These are phyloP conservation scores for Monosporascus sp. DNA, from an alignment of 2,329 filamentous ascomycete species.

Conservation along the genomic window DNA sequence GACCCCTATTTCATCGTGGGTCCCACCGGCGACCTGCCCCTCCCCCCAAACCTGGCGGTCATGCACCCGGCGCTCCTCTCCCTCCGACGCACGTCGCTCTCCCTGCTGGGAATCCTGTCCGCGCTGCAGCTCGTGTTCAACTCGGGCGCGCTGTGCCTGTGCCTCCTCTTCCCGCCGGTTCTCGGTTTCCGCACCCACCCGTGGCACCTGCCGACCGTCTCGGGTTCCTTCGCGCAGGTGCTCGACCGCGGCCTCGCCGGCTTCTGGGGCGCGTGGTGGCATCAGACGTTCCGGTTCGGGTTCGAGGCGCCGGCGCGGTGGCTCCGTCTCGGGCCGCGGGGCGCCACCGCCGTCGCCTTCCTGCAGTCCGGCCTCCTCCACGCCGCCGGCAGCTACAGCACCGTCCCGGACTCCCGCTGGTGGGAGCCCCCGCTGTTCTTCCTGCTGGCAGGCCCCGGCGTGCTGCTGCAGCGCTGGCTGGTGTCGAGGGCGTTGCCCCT, in stretches of 20 bases:
- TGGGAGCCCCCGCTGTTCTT: constrained; percentile 65
- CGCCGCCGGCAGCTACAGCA: constrained; percentile 61
- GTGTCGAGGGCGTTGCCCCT: constrained; percentile 1
- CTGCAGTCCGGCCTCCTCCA: constrained; percentile 65
- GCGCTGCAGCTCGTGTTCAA: constrained; percentile 59
- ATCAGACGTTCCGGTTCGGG: constrained; percentile 77
- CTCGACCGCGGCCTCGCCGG: constrained; percentile 68
- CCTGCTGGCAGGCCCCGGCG: constrained; percentile 60
- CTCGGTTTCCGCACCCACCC: constrained; percentile 47
- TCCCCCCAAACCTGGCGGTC: constrained; percentile 38
- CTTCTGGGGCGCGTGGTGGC: constrained; percentile 85
- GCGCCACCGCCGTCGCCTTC: constrained; percentile 50
- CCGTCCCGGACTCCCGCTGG: constrained; percentile 47
- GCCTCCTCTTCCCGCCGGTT: constrained; percentile 41
- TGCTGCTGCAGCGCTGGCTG: constrained; percentile 50
- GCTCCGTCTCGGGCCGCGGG: constrained; percentile 35
- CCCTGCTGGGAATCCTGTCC: constrained; percentile 49
- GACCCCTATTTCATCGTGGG: constrained; percentile 73
- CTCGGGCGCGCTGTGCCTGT: constrained; percentile 53
- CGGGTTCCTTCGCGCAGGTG: constrained; percentile 51
- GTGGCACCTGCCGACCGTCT: constrained; percentile 49
- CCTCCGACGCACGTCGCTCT: constrained; percentile 52
- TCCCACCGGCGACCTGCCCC: constrained; percentile 33
- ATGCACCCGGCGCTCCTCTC: constrained; percentile 42
- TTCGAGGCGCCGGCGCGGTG: constrained; percentile 57